Base-by-base conservation (phyloP, 768 basidiomycete genomes). In the Kwoniella shandongensis region DNA sequence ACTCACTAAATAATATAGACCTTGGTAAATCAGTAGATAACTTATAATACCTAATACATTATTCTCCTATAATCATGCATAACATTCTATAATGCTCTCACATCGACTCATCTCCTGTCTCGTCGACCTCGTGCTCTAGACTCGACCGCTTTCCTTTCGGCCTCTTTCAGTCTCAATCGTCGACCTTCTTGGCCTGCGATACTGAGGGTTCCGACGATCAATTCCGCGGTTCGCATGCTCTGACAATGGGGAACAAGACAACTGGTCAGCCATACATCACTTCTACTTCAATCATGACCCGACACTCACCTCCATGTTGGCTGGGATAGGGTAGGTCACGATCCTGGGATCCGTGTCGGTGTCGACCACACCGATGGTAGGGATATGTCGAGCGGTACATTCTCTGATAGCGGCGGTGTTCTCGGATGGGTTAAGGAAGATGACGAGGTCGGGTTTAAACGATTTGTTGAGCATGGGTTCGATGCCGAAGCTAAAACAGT, bases 261-360 rank as follows among this genome's bases (percentile, higher is more conserved):
- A 3, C 23, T 51, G 3, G 35, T 20, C 6, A 3, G 25, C 25
- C 20, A 23, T 3, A 4, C 6, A 32, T 23, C 10, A 7, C 25
- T 17, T 40, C 25, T 30, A 58, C 29, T 32, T 25, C 29, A 10
- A 47, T n/a, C 35, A 32, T 38, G 22, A 53, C 30, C 40, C 25
- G 35, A 61, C 8, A 62, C 76, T 67, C 56, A 76, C 76, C 78
- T 99, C 96, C 78, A 94, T 91, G 76, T 98, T 99, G n/a, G 90
- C 92, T 0, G 92, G 93, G 70, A 99, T 97, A 40, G 96, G 88
- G 76, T 96, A 98, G 83, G 97, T 96, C 61, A 99, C 93, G 36
- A 91, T 81, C 23, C 96, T 85, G 4, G 96, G 96, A 78, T 99
- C 96, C 40, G 85, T 88, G 73, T 99, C 91, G 20, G 92, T 90